Conservation (phyloP, 495 filamentous ascomycete genomes). For the Lophiotrema nucula region DNA sequence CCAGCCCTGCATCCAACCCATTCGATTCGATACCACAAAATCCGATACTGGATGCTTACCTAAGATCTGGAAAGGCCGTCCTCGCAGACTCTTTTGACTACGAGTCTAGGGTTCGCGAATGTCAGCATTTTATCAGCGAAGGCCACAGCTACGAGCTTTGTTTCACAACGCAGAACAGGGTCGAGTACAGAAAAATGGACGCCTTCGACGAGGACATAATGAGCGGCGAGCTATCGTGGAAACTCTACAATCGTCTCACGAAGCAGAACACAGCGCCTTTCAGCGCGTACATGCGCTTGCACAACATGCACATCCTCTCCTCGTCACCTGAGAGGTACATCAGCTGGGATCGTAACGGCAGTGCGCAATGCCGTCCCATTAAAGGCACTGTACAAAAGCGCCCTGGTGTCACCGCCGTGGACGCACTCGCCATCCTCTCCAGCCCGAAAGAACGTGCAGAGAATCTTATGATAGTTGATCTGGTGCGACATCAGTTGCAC, state of each 20-base stretch:
- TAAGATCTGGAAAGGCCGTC: background rate
- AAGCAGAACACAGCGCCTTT: conserved; percentile 80
- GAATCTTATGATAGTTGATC: conserved; percentile 97
- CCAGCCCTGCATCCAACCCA: conserved; percentile 1
- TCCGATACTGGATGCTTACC: conserved; percentile 1
- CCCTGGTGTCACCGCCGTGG: conserved; percentile 57
- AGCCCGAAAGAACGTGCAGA: conserved; percentile 89
- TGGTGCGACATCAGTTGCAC: conserved; percentile 89
- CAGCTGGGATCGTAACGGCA: conserved; percentile 58
- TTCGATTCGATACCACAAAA: conserved; percentile 8
- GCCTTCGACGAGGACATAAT: conserved; percentile 13
- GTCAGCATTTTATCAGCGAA: conserved; percentile 67
- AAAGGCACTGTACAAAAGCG: conserved; percentile 90
- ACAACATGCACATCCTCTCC: conserved; percentile 64
- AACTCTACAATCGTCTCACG: conserved; percentile 69
- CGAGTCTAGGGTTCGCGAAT: conserved; percentile 68
- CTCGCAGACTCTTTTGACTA: conserved; percentile 37
- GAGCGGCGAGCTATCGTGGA: conserved; percentile 53
- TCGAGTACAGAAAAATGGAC: too few relatives aligned
- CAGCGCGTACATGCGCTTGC: conserved; percentile 73
- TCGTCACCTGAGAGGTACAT: conserved; percentile 94
- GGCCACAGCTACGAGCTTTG: conserved; percentile 95
- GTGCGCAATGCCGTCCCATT: conserved; percentile 76
- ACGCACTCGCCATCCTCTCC: conserved; percentile 67
- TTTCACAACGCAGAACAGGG: conserved; percentile 70